Percentiles rank a stretch among this genome's conserved stretches.
These are phyloP conservation scores for Aureobasidium sp. DNA, from an alignment of 2,329 filamentous ascomycete species.

Conservation along the genomic window DNA sequence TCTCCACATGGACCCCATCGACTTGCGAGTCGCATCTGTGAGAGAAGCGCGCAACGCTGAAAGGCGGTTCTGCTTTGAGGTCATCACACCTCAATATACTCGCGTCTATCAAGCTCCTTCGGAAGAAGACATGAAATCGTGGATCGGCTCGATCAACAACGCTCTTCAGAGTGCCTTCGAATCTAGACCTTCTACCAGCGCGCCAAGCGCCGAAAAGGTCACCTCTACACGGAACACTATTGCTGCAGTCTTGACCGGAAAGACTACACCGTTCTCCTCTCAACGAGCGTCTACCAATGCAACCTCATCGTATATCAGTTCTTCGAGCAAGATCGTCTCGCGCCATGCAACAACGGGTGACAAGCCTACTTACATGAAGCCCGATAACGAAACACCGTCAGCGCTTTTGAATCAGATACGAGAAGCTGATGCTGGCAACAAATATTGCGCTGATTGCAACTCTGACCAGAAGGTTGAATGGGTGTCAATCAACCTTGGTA, in stretches of 20 bases:
- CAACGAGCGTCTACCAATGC: conserved; percentile 38
- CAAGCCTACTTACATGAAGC: conserved; percentile 65
- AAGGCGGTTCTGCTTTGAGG: conserved; percentile 92
- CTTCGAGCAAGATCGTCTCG: conserved; percentile 54
- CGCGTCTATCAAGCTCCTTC: conserved; percentile 96
- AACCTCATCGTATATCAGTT: conserved; percentile 1
- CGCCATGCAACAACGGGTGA: conserved; percentile 89
- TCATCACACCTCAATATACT: conserved; percentile 94
- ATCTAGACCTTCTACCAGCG: conserved; percentile 47
- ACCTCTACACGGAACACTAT: conserved; percentile 71
- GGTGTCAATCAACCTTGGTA: conserved; percentile 97
- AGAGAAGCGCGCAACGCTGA: conserved; percentile 92
- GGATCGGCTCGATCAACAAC: conserved; percentile 96
- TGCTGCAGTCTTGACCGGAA: conserved; percentile 85
- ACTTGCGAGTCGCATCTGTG: conserved; percentile 92
- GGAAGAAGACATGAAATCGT: conserved; percentile 95
- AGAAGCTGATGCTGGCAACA: conserved; percentile 86
- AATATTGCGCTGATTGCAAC: conserved; percentile 88
- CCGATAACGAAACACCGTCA: conserved; percentile 72
- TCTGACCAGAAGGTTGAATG: conserved; percentile 91
- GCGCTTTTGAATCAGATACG: conserved; percentile 81
- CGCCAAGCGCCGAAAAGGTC: conserved; percentile 43
- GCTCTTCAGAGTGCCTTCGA: conserved; percentile 94
- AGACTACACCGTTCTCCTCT: conserved; percentile 66
- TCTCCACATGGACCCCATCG: conserved; percentile 95